A percentile compares a stretch with the other conserved stretches of the same genome.
Evolutionary conservation across 176 grass and related monocot genomes (phyloP).

Genomic region (Musa beccarii): DNA sequence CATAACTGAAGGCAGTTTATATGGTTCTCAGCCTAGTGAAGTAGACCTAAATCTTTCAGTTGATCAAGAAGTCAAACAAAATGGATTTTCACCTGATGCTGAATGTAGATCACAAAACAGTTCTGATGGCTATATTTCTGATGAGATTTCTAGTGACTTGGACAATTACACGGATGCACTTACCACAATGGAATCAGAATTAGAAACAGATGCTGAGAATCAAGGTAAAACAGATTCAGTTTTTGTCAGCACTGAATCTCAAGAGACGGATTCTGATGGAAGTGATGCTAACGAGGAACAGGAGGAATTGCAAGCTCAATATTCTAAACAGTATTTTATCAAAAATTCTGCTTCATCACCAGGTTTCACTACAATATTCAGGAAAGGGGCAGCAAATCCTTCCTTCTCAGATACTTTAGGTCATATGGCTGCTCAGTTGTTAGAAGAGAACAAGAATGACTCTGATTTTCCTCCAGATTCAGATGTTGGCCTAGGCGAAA

Average conservation of each 20-base stretch:
- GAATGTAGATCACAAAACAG: conserved; percentile 36
- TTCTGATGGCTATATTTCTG: conserved; percentile 58
- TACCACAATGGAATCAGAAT: conserved; percentile 60
- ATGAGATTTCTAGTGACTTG: conserved; percentile 31
- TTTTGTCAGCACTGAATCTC: conserved; percentile 13
- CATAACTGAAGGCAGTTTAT: not conserved
- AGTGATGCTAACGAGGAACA: conserved; percentile 9
- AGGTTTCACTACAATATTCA: conserved; percentile 8
- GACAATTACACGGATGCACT: conserved; percentile 63
- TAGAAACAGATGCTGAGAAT: conserved; percentile 50
- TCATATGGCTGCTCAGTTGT: conserved; percentile 13
- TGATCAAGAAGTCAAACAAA: conserved; percentile 19
- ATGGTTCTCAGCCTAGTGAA: conserved; percentile 29
- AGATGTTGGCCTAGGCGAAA: not conserved
- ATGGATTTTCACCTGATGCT: conserved; percentile 1
- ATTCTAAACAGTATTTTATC: not conserved
- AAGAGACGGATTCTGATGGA: conserved; percentile 26
- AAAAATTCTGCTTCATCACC: conserved; percentile 7
- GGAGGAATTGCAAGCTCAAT: not conserved
- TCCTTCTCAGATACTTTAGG: conserved; percentile 15
- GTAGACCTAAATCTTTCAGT: conserved; percentile 34
- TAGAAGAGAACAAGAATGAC: not conserved
- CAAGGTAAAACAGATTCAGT: conserved; percentile 16
- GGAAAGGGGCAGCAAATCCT: conserved; percentile 3
- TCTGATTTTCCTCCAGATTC: not conserved